Evolutionary conservation across 1,139 yeast genomes (phyloP), one percentile per base, ranked within the genome.

Genomic region (Taphrina sp.): DNA sequence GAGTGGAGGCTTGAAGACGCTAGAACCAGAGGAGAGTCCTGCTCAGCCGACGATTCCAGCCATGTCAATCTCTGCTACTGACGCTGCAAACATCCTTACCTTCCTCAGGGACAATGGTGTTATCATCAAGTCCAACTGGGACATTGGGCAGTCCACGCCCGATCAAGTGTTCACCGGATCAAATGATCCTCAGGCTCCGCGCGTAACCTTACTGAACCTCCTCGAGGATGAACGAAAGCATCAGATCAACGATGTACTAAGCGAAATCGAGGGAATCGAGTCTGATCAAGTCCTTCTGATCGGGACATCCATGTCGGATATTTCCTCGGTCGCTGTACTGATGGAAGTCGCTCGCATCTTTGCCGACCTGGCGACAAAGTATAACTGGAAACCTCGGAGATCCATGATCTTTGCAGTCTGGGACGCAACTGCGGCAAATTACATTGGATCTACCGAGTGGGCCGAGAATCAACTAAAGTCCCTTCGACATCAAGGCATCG

Each of bases 371-470:
- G 82, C 79, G 60, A 73, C 80, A 55, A 75, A 80, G 54, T 79
- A 77, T 62, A 79, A 82, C 59, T 92, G 97, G 97, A 73, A 76
- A 43, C 97, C 98, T 0, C 69, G 90, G 24, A 77, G 98, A 64
- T 76, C 92, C 1, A 81, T 92, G 5, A 83, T 83, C 64, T 89
- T 92, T 70, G 81, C 82, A 0, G 87, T 96, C 1, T 89, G 88
- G 75, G 96, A 90, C 64, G 96, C 87, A 0, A 75, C 85, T 0
- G 82, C 84, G 60, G 89, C 85, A 65, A 90, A 89, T 65, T 72
- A 78, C 63, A 95, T 94, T 0, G 98, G 98, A 0, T 76, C 89
- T 37, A 77, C 94, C 0, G 94, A 85, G 64, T 82, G 92, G 80
- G 77, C 84, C 4, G 88, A 85, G 64, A 73, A 75, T 37, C 77